Evolutionary conservation across 1,284 basidiomycete species (phyloP).

Genomic region (Melampsora occidentalis): DNA sequence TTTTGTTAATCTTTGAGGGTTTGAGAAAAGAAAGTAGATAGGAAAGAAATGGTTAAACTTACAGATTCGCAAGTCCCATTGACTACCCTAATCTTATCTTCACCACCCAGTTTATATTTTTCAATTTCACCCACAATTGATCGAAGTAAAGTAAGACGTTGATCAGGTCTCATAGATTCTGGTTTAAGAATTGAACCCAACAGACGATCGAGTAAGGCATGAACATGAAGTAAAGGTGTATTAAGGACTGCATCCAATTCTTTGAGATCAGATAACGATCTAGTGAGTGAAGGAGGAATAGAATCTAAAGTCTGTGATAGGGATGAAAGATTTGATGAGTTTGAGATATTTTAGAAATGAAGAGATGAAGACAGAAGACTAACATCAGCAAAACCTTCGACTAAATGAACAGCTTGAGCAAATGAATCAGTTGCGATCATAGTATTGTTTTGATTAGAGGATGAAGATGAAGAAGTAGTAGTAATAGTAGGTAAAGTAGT

Average conservation of each 20-base stretch:
- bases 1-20: too few relatives aligned
- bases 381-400: constrained; percentile 19
- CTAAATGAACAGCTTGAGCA: constrained; percentile 39
- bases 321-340: constrained; percentile 44
- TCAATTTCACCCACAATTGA: constrained; percentile 91
- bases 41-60: constrained; percentile 47
- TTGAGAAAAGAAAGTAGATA: too few relatives aligned
- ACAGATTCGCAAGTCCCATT: constrained; percentile 85
- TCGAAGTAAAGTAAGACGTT: constrained; percentile 78
- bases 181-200: constrained; percentile 59
- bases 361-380: neutral
- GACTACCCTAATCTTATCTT: constrained; percentile 98
- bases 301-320: constrained; percentile 78
- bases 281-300: constrained; percentile 87
- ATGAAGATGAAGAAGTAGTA: too few relatives aligned
- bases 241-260: constrained; percentile 97
- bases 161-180: constrained; percentile 62
- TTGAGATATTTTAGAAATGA: constrained; percentile 47
- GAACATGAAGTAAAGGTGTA: constrained; percentile 62
- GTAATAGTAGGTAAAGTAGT: too few relatives aligned
- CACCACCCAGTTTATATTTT: constrained; percentile 87
- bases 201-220: constrained; percentile 15
- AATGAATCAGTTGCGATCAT: constrained; percentile 9
- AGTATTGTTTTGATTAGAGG: too few relatives aligned
- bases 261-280: constrained; percentile 88